phyloP scores from a whole-genome alignment of 176 grass and related monocot genomes.

The Rhynchospora tenuis region DNA sequence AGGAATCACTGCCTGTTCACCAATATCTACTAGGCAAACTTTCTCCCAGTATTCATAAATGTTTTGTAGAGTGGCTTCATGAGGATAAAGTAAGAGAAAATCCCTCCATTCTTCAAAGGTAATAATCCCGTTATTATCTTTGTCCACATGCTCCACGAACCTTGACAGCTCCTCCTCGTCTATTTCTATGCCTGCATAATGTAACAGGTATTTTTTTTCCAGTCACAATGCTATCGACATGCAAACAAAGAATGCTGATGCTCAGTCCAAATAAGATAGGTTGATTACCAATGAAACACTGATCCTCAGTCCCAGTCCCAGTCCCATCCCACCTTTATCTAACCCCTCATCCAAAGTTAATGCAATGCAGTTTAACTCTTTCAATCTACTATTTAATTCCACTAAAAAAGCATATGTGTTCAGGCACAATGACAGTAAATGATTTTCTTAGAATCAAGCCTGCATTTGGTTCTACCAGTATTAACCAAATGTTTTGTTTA shows the following conservation, averaged over 20 bases:
- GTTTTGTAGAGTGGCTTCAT: constrained; percentile 88
- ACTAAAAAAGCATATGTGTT: not conserved
- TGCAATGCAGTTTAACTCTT: not conserved
- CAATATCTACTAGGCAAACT: constrained; percentile 92
- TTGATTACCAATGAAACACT: not conserved
- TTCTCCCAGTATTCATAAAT: constrained; percentile 98
- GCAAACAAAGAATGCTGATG: not conserved
- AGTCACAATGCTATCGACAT: not conserved
- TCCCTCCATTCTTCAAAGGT: constrained; percentile 99
- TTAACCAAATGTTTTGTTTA: not conserved
- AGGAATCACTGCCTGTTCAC: constrained; percentile 92
- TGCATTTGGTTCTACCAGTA: not conserved
- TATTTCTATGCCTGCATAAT: constrained; percentile 93
- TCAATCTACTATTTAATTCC: not conserved
- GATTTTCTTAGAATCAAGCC: not conserved
- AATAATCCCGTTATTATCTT: constrained; percentile 95
- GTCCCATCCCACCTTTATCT: not conserved
- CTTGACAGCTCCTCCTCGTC: constrained; percentile 85
- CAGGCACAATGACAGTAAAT: not conserved
- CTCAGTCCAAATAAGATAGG: not conserved
- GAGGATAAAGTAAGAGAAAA: constrained; percentile 95
- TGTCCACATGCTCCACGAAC: constrained; percentile 97
- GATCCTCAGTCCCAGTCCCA: not conserved
- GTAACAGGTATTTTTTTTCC: not conserved
- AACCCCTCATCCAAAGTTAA: not conserved